A percentile compares a stretch with the other conserved stretches of the same genome.
Conservation (phyloP, 257 asterid species). For the Thymus mandschuricus region DNA sequence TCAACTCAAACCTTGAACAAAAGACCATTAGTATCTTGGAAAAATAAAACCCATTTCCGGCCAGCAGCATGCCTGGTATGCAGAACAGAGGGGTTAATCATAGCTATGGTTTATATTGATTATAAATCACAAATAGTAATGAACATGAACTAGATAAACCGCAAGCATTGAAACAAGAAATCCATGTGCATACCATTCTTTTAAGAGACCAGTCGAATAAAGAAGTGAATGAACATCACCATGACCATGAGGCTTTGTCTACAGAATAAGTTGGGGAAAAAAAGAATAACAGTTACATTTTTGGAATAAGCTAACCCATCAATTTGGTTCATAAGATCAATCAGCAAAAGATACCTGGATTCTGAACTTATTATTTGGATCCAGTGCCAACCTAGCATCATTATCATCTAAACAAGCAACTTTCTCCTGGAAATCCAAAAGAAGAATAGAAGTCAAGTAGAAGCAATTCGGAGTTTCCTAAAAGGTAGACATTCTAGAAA, state of each 20-base stretch:
- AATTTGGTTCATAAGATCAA: conserved; percentile 22
- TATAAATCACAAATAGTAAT: conserved; percentile 2
- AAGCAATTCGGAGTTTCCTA: not conserved
- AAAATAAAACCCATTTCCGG: conserved; percentile 90
- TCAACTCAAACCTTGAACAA: conserved; percentile 77
- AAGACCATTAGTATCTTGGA: conserved; percentile 98
- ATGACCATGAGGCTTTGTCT: conserved; percentile 99
- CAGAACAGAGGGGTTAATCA: conserved; percentile 25
- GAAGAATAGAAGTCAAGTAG: conserved; percentile 17
- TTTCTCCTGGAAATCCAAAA: conserved; percentile 71
- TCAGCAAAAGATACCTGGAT: conserved; percentile 70
- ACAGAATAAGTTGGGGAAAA: conserved; percentile 22
- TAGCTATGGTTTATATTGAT: conserved; percentile 26
- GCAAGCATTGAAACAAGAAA: conserved; percentile 22
- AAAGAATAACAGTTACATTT: conserved; percentile 22
- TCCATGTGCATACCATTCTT: conserved; percentile 63
- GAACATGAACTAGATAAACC: not conserved
- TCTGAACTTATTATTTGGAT: conserved; percentile 72
- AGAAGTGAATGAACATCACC: conserved; percentile 99
- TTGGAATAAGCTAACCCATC: conserved; percentile 15
- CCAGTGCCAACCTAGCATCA: conserved; percentile 92
- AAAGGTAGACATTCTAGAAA: conserved; percentile 17
- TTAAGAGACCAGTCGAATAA: conserved; percentile 87
- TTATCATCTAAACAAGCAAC: conserved; percentile 99
- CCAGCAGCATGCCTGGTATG: conserved; percentile 77